Base-by-base conservation (phyloP, 2,329 filamentous ascomycete genomes). In the Ambrosiella xylebori region DNA sequence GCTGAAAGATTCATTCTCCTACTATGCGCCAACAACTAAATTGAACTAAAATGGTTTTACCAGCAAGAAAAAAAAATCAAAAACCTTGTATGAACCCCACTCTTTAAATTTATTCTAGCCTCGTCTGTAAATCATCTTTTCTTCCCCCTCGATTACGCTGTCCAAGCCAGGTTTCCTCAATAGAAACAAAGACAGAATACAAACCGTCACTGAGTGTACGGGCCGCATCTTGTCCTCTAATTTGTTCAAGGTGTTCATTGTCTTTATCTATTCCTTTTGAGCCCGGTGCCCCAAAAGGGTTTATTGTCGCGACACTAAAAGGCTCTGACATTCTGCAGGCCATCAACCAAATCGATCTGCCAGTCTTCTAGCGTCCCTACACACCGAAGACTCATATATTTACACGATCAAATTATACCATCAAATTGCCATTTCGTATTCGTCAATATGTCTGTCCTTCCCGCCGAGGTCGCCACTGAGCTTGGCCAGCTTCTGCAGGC, bases 401-500 rank as follows among this genome's bases (percentile, higher is more conserved):
- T 51, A 35, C 27, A 27, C 47, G 47, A 27, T 36, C 27, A 19
- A 51, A 51, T 12, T 19, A 9, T 49, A 19, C 15, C 15, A 15
- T 15, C n/a, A 37, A 8, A 15, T 36, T 53, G 36, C 15, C 35
- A 39, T 7, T n/a, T 38, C 17, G 17, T n/a, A 49, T 52, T 19
- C 36, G n/a, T 17, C 45, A 55, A 38, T 63, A 93, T 95, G 88
- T 95, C 91, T 70, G 73, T 95, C 64, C 82, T 97, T 50, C 84
- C 89, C 63, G 76, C 85, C 64, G 88, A 96, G 68, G 79, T 93
- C 67, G 86, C 93, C 70, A 78, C 82, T 65, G 88, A 91, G 73
- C 83, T 98, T 66, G 77, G 79, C 63, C 85, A 90, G 78, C 82
- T 98, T 64, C 78, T 98, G 68, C 82, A 86, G 73, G 90, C 85